Conservation (phyloP, 73 alveolate genomes). For the Tetrahymena borealis region DNA sequence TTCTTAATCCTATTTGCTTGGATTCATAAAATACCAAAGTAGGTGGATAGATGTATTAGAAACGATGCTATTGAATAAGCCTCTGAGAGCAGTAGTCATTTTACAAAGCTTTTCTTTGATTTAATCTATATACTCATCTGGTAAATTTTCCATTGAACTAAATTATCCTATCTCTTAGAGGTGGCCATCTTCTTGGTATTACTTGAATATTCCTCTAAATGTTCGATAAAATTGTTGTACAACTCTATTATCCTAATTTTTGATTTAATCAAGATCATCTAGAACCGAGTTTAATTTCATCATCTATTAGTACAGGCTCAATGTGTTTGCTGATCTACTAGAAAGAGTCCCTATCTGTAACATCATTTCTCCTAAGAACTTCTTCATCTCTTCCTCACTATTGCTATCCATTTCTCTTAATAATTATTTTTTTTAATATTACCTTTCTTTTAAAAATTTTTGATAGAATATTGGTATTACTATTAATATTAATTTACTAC, state of each 20-base stretch:
- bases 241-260: background rate
- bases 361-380: background rate
- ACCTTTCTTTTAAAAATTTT: too few species aligned
- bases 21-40: background rate
- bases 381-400: background rate
- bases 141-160: background rate
- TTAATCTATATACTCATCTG: background rate
- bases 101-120: background rate
- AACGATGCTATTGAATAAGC: background rate
- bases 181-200: background rate
- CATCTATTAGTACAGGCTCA: background rate
- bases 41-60: background rate
- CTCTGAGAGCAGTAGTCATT: background rate
- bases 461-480: too few species aligned
- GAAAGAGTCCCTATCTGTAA: background rate
- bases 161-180: background rate
- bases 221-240: background rate
- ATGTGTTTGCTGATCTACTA: background rate
- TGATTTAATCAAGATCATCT: background rate
- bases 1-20: background rate
- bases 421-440: background rate
- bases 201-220: background rate
- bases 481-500: too few species aligned
- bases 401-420: background rate
- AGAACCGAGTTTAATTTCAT: background rate